phyloP scores from a whole-genome alignment of 2,329 filamentous ascomycete species.

The Exophiala xenobiotica region DNA sequence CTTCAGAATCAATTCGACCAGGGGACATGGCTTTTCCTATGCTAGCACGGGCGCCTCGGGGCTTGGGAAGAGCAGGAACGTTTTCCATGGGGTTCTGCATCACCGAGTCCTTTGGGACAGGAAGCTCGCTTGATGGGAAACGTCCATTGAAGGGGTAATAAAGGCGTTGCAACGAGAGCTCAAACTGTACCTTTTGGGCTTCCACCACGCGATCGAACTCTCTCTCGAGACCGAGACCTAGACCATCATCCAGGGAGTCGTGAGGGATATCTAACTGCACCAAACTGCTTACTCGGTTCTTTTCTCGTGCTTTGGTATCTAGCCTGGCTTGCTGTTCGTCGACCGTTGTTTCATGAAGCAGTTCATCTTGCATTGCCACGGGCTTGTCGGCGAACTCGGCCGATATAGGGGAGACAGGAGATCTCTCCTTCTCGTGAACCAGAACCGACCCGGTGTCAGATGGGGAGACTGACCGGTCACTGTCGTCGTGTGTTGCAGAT shows the following conservation, averaged over 20 bases:
- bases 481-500: constrained; percentile 36
- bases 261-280: constrained; percentile 81
- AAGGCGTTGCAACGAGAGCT: constrained; percentile 44
- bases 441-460: constrained; percentile 21
- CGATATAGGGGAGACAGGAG: constrained; percentile 19
- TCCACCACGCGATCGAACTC: constrained; percentile 96
- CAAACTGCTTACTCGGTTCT: constrained; percentile 66
- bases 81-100: constrained; percentile 20
- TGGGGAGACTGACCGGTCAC: constrained; percentile 22
- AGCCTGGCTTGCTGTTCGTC: constrained; percentile 4
- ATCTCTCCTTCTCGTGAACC: constrained; percentile 16
- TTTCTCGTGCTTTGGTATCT: background rate
- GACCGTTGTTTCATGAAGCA: background rate
- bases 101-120: constrained; percentile 20
- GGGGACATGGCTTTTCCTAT: constrained; percentile 5
- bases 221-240: constrained; percentile 81
- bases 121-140: constrained; percentile 28
- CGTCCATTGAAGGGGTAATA: constrained; percentile 32
- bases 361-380: background rate
- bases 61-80: constrained; percentile 24
- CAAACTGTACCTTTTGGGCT: constrained; percentile 84
- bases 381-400: constrained; percentile 12
- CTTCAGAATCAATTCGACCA: constrained; percentile 19
- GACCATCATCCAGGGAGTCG: constrained; percentile 62
- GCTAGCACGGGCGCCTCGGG: constrained; percentile 19